Conservation (phyloP, 1,139 yeast genomes). For the Arxiozyma telluris region DNA sequence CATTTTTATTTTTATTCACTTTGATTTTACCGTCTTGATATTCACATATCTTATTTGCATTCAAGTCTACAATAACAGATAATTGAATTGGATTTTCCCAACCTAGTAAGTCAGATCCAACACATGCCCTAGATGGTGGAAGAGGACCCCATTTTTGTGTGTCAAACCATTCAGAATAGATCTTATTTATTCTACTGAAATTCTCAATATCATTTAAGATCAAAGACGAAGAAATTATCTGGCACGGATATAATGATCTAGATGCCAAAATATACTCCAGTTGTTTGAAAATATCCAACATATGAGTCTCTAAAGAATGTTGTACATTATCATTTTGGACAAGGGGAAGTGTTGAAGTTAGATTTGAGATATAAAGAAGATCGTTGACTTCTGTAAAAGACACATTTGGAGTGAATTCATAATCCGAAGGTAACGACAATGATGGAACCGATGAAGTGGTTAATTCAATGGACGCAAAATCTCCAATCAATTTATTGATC, state of each 20-base stretch:
- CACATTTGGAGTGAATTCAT: neutral
- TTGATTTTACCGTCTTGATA: neutral
- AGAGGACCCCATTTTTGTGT: slow-evolving; percentile 34
- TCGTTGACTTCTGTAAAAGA: slow-evolving; percentile 23
- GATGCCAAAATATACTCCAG: slow-evolving; percentile 32
- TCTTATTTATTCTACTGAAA: slow-evolving; percentile 51
- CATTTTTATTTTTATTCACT: slow-evolving; percentile 36
- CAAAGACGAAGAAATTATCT: slow-evolving; percentile 46
- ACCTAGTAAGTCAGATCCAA: slow-evolving; percentile 47
- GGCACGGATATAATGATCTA: slow-evolving; percentile 28
- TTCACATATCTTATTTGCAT: neutral
- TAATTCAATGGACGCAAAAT: no score
- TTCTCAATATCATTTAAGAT: slow-evolving; percentile 54
- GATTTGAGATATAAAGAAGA: slow-evolving; percentile 44
- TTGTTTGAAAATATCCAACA: slow-evolving; percentile 39
- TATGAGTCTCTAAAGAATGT: slow-evolving; percentile 37
- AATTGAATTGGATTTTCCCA: slow-evolving; percentile 38
- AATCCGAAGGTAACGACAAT: neutral
- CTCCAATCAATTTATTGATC: neutral
- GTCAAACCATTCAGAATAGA: slow-evolving; percentile 49
- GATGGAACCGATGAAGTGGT: neutral
- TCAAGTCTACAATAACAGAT: slow-evolving; percentile 43
- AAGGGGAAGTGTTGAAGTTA: slow-evolving; percentile 29
- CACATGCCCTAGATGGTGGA: slow-evolving; percentile 87
- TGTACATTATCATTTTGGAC: slow-evolving; percentile 3